These are phyloP conservation scores for Rhodotorula sp. DNA, from an alignment of 1,284 basidiomycete genomes.

Conservation along the genomic window DNA sequence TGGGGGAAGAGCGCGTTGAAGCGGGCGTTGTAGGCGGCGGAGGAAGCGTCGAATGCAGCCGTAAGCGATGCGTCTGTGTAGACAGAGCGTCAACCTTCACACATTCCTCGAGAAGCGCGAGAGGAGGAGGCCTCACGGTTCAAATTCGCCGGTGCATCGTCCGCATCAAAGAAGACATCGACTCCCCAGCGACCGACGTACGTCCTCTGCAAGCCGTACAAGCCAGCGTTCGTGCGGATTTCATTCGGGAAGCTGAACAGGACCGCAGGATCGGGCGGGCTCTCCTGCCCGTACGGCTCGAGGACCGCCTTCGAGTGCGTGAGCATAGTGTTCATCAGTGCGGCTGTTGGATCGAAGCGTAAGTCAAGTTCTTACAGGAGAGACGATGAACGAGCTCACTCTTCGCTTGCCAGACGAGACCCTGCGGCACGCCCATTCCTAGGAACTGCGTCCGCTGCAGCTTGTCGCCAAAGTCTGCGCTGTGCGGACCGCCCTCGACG, in stretches of 20 bases:
- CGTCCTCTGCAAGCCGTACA: constrained; percentile 80
- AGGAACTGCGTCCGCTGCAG: constrained; percentile 71
- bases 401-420: constrained; percentile 79
- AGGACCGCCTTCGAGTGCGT: constrained; percentile 60
- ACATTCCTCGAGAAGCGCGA: no score
- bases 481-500: constrained; percentile 49
- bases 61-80: constrained; percentile 52
- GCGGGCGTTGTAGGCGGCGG: constrained; percentile 62
- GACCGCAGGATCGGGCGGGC: constrained; percentile 72
- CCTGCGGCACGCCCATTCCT: constrained; percentile 63
- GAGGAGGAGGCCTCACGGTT: constrained; percentile 49
- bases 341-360: constrained; percentile 54
- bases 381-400: constrained; percentile 53
- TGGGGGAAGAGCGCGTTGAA: constrained; percentile 71
- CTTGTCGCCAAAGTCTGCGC: constrained; percentile 61
- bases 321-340: constrained; percentile 64
- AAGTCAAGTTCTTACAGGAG: not conserved
- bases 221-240: constrained; percentile 67
- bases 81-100: not conserved
- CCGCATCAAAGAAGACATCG: constrained; percentile 80
- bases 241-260: constrained; percentile 73
- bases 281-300: constrained; percentile 57
- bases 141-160: constrained; percentile 59
- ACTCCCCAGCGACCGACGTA: constrained; percentile 79
- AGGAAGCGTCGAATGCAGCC: constrained; percentile 66